phyloP scores from a whole-genome alignment of 495 filamentous ascomycete genomes.

The Daldinia grandis region DNA sequence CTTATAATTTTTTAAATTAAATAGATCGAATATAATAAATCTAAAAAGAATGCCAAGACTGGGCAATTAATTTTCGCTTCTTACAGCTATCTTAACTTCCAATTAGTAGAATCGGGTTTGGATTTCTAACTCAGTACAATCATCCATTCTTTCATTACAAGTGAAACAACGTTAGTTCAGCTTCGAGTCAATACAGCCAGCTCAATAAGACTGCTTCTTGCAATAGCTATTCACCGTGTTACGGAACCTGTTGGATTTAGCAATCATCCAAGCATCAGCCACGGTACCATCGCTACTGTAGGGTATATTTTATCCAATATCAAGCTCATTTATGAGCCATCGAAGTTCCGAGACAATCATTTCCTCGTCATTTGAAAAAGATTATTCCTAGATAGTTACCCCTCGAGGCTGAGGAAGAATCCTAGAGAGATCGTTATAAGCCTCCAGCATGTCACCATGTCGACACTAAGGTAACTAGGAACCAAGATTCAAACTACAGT shows the following conservation, averaged over 20 bases:
- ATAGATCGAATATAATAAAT: too few relatives aligned
- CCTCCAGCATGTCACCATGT: conserved; percentile 8
- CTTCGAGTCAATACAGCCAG: not conserved
- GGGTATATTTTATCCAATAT: conserved; percentile 4
- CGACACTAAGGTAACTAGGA: not conserved
- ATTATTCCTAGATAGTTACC: conserved; percentile 26
- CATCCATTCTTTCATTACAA: not conserved
- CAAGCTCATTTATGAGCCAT: not conserved
- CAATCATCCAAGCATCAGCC: not conserved
- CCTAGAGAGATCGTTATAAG: not conserved
- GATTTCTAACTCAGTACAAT: too few relatives aligned
- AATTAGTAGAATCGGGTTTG: too few relatives aligned
- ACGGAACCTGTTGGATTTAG: too few relatives aligned
- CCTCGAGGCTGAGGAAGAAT: conserved; percentile 12
- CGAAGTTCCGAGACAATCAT: not conserved
- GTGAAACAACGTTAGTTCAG: not conserved
- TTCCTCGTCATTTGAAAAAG: not conserved
- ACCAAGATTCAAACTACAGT: not conserved
- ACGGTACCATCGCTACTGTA: not conserved
- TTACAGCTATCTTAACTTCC: too few relatives aligned
- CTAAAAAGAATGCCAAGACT: too few relatives aligned
- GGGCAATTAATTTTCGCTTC: too few relatives aligned
- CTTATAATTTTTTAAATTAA: too few relatives aligned
- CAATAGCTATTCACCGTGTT: not conserved
- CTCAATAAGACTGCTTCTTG: not conserved